Percentiles rank a stretch among this genome's conserved stretches.
These are phyloP conservation scores for Cryptosporidium bovis DNA, from an alignment of 169 alveolate species.

Conservation along the genomic window DNA sequence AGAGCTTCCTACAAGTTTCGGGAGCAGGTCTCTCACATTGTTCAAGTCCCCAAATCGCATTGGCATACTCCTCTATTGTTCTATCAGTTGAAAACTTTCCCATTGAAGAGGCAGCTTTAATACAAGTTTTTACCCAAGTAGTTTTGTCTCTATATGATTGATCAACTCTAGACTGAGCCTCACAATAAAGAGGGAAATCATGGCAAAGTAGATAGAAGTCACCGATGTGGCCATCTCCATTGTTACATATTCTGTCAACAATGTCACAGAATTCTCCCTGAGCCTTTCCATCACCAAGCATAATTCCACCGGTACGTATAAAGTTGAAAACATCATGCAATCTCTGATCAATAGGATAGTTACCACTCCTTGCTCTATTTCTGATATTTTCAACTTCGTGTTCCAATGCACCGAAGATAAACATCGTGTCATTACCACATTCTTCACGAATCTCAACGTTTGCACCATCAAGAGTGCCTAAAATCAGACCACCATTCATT, in stretches of 20 bases:
- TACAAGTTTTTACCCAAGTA: constrained; percentile 87
- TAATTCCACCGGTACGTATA: constrained; percentile 83
- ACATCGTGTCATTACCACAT: constrained; percentile 91
- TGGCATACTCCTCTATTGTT: constrained; percentile 89
- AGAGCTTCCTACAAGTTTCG: constrained; percentile 49
- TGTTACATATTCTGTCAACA: constrained; percentile 79
- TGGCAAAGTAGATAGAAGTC: constrained; percentile 86
- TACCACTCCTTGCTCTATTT: constrained; percentile 84
- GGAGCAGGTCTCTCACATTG: constrained; percentile 75
- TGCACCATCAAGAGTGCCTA: constrained; percentile 97
- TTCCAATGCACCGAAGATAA: constrained; percentile 92
- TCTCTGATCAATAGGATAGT: constrained; percentile 85
- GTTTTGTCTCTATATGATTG: constrained; percentile 83
- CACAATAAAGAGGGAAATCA: constrained; percentile 88
- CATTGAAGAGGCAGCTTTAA: constrained; percentile 86
- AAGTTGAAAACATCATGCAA: constrained; percentile 89
- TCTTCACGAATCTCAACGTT: constrained; percentile 95
- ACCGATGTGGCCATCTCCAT: constrained; percentile 83
- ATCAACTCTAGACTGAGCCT: constrained; percentile 89
- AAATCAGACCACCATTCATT: constrained; percentile 93
- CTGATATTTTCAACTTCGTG: constrained; percentile 86
- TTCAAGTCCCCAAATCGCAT: constrained; percentile 85
- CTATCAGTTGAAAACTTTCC: constrained; percentile 93
- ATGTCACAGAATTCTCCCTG: constrained; percentile 77
- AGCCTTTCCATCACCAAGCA: constrained; percentile 81